A percentile compares a stretch with the other conserved stretches of the same genome.
Evolutionary conservation across 495 filamentous ascomycete genomes (phyloP).

Genomic region (Annulohypoxylon bovei): DNA sequence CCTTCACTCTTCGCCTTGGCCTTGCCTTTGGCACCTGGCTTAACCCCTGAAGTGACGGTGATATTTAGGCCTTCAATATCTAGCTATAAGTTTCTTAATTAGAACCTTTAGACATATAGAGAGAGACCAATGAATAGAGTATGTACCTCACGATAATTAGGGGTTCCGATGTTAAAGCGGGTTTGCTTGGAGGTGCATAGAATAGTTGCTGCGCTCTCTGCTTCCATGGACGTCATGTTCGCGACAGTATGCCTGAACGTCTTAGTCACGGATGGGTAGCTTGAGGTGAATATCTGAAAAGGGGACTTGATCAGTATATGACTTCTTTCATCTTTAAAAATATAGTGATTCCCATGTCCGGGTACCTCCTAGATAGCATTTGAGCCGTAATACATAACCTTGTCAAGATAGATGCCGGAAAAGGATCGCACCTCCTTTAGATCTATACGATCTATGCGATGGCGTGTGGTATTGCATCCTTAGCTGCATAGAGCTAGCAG

Average conservation of each 20-base stretch:
- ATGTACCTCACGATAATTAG: slow-evolving; percentile 62
- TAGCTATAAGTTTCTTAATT: slow-evolving; percentile 55
- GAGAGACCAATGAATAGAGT: not conserved
- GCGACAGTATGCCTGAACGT: not conserved
- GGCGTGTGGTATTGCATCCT: slow-evolving; percentile 11
- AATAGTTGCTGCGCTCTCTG: slow-evolving; percentile 60
- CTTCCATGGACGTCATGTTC: slow-evolving; percentile 58
- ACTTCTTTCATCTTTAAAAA: not conserved
- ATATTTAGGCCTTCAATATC: slow-evolving; percentile 75
- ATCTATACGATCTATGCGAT: slow-evolving; percentile 10
- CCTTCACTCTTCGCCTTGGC: slow-evolving; percentile 64
- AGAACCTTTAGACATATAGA: not conserved
- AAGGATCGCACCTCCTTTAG: not conserved
- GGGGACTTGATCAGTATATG: slow-evolving; percentile 1
- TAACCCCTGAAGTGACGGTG: slow-evolving; percentile 60
- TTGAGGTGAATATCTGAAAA: not conserved
- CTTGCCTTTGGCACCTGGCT: slow-evolving; percentile 50
- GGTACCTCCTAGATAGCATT: not conserved
- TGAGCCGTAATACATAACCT: slow-evolving; percentile 4
- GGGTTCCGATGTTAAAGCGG: slow-evolving; percentile 64
- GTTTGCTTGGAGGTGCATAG: slow-evolving; percentile 66
- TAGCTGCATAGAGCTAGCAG: slow-evolving; percentile 31
- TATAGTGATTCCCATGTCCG: not conserved
- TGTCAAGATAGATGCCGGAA: not conserved
- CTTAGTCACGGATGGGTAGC: not conserved